Base-by-base conservation (phyloP, 306 rosid genomes). In the Ziziphus jujuba region DNA sequence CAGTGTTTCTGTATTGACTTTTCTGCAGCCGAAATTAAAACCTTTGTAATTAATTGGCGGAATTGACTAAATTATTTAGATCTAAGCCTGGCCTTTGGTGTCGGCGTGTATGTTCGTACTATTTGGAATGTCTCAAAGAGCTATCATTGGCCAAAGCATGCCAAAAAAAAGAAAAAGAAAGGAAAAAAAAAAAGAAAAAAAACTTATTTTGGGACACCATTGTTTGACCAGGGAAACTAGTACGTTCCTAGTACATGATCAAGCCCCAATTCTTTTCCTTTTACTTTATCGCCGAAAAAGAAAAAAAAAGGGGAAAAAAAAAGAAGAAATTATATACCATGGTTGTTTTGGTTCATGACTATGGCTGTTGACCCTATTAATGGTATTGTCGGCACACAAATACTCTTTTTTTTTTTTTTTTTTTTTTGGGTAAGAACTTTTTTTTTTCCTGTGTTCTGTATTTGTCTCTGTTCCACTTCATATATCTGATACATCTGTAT, bases 221-320 rank as follows among this genome's bases (percentile, higher is more conserved):
- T 72, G 60, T 80, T 82, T 82, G 80, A 82, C 85, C 85, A 56
- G 45, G 45, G 12, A 40, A 40, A 40, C 12, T 40, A 10, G 45
- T 40, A 40, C 45, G 2, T 10, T 40, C 15, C 45, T 9, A 40
- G 45, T 40, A 40, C 45, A 40, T 8, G 14, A 40, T 40, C 45
- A 40, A 40, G 45, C 9, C 50, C 40, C 66, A 35, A 38, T 35
- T 60, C 49, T 22, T 57, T 33, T 57, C 4, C 59, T 60, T 49
- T 79, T 40, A 52, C 61, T 74, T 77, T 68, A 16, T 74, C 43
- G 6, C 62, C 57, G 17, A 17, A 60, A 38, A 44, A 5, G 12
- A 12, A 40, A 40, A 40, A 3, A 9, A 40, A 10, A 6, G 12
- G 12, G 9, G 2, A 8, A 40, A 12, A 12, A 8, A 9, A 8